Evolutionary conservation across 2,329 filamentous ascomycete species (phyloP).

Genomic region (Colletotrichum lindemuthianum): DNA sequence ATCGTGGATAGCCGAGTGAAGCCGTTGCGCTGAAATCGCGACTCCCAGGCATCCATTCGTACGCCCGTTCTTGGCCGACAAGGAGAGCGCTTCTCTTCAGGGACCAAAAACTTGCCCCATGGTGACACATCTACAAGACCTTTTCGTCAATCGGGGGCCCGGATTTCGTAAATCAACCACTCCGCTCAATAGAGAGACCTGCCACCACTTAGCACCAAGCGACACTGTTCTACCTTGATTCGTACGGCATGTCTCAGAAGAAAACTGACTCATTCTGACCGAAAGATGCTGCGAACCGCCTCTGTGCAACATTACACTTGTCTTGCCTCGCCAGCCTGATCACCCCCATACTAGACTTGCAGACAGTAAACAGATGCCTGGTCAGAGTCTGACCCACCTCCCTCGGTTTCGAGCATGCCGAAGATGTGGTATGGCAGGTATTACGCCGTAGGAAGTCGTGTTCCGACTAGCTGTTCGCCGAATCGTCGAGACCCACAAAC

Average conservation of each 20-base stretch:
- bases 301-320: slow-evolving; percentile 11
- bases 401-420: no score
- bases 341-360: slow-evolving; percentile 3
- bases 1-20: no score
- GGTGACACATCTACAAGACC: slow-evolving; percentile 17
- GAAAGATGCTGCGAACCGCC: slow-evolving; percentile 19
- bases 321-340: slow-evolving; percentile 1
- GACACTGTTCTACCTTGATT: slow-evolving; percentile 18
- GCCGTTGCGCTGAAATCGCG: not conserved
- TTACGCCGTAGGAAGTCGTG: no score
- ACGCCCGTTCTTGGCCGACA: no score
- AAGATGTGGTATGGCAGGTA: no score
- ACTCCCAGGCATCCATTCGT: no score
- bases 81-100: not conserved
- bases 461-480: no score
- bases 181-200: not conserved
- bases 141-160: not conserved
- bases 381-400: no score
- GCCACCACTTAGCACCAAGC: slow-evolving; percentile 16
- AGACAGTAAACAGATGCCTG: slow-evolving; percentile 2
- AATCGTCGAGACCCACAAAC: no score
- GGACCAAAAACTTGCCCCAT: slow-evolving; percentile 17
- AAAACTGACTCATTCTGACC: slow-evolving; percentile 14
- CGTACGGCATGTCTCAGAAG: not conserved
- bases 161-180: slow-evolving; percentile 32